Evolutionary conservation across 441 rosid genomes (phyloP).

Genomic region (Erodium texanum): DNA sequence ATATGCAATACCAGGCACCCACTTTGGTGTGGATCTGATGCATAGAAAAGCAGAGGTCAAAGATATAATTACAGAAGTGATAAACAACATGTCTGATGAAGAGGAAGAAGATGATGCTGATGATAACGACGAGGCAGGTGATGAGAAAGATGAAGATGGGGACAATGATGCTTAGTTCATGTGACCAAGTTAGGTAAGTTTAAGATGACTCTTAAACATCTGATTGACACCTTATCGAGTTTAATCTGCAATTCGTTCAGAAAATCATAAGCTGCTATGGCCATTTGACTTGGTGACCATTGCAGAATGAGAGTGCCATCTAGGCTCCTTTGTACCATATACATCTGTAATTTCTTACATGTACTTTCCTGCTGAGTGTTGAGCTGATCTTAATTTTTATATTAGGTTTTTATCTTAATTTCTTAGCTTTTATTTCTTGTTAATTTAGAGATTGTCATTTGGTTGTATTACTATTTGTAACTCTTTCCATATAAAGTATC

Average conservation of each 20-base stretch:
- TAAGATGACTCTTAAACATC: constrained; percentile 7
- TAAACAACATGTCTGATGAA: constrained; percentile 80
- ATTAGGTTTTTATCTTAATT: constrained; percentile 1
- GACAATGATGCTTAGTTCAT: constrained; percentile 32
- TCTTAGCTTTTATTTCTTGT: neutral
- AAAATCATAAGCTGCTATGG: constrained; percentile 17
- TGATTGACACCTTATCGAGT: constrained; percentile 16
- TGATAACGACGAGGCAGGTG: constrained; percentile 43
- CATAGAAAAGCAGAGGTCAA: constrained; percentile 88
- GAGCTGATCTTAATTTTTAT: constrained; percentile 4
- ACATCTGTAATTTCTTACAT: constrained; percentile 20
- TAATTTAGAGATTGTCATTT: constrained; percentile 3
- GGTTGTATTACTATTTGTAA: constrained; percentile 28
- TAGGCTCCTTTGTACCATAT: constrained; percentile 34
- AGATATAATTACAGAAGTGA: constrained; percentile 77
- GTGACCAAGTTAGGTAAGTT: constrained; percentile 10
- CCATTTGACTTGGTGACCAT: neutral
- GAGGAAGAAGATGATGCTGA: constrained; percentile 59
- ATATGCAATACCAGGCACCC: constrained; percentile 40
- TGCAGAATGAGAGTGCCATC: constrained; percentile 18
- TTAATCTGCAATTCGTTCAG: constrained; percentile 11
- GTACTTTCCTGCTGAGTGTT: constrained; percentile 19
- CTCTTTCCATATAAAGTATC: neutral
- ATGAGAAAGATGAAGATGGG: constrained; percentile 23
- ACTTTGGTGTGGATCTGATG: constrained; percentile 61